phyloP scores from a whole-genome alignment of 2,329 filamentous ascomycete genomes.

The Xylaria hypoxylon region DNA sequence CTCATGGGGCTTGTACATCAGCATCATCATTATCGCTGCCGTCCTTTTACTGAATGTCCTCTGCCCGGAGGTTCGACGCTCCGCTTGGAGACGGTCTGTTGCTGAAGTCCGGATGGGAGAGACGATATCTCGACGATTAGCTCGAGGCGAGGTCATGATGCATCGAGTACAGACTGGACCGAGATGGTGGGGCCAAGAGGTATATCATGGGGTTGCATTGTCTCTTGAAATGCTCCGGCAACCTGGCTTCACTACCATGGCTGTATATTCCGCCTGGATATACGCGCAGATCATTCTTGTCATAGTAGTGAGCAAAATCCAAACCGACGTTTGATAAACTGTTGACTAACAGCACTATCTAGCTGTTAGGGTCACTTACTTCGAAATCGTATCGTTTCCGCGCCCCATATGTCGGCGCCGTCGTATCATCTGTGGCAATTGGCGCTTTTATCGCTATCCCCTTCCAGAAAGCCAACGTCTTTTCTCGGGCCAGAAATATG shows the following conservation, averaged over 20 bases:
- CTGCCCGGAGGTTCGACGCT: slow-evolving; percentile 77
- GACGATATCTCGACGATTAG: slow-evolving; percentile 68
- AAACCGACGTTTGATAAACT: not conserved
- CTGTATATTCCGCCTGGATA: slow-evolving; percentile 81
- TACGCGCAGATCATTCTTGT: slow-evolving; percentile 80
- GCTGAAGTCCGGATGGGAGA: slow-evolving; percentile 69
- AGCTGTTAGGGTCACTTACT: slow-evolving; percentile 75
- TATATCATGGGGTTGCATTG: slow-evolving; percentile 75
- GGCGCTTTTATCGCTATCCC: slow-evolving; percentile 78
- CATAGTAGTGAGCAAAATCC: slow-evolving; percentile 61
- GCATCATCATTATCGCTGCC: slow-evolving; percentile 73
- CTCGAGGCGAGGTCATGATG: slow-evolving; percentile 80
- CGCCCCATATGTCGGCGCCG: slow-evolving; percentile 74
- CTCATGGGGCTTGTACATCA: slow-evolving; percentile 81
- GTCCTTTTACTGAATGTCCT: slow-evolving; percentile 77
- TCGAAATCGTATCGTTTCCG: slow-evolving; percentile 74
- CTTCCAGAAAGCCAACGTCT: slow-evolving; percentile 76
- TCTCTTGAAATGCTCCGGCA: slow-evolving; percentile 78
- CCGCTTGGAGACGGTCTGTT: slow-evolving; percentile 75
- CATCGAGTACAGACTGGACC: slow-evolving; percentile 78
- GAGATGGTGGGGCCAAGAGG: slow-evolving; percentile 81
- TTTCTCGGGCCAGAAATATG: slow-evolving; percentile 72
- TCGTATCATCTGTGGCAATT: slow-evolving; percentile 73
- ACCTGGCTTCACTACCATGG: slow-evolving; percentile 77
- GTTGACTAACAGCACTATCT: slow-evolving; percentile 34